Base-by-base conservation (phyloP, 179 eudicot species). In the Nepenthes alata region DNA sequence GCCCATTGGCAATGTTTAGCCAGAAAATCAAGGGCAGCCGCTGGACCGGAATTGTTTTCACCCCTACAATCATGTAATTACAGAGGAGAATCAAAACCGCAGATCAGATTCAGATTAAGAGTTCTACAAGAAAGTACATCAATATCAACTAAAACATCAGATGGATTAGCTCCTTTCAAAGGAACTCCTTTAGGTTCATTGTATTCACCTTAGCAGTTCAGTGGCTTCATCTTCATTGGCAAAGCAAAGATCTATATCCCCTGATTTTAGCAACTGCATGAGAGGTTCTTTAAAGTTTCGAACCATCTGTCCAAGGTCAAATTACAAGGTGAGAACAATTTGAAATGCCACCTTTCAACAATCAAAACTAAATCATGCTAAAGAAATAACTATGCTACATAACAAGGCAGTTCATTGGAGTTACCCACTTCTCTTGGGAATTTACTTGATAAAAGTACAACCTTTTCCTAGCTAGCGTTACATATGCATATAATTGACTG, bases 171-270 rank as follows among this genome's bases (percentile, higher is more conserved):
- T 41, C 44, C 39, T 13, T 35, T 16, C 64, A 11, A 65, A 13
- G 65, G 48, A 53, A 25, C 25, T 25, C 37, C 62, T 14, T 25
- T 25, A 25, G 25, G 25, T 25, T 25, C 25, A 25, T 65, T 11
- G 49, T 38, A 34, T 12, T 62, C 60, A 87, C 97, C 97, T 87
- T 71, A 87, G 63, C 55, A 94, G 87, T 74, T 94, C 97, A 53
- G 62, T 55, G 11, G 99, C 99, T 80, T 94, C 99, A 68, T 94
- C 99, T 80, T 94, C 99, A 67, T 94, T 94, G 67, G 99, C 97
- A 77, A 90, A 90, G 79, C 99, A 94, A 67, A 94, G 91, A 71
- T 94, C 99, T 39, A 94, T 82, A 62, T 76, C 74, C 62, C 96
- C 87, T 4, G 97, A 85, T 70, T 94, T 78, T 2, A 94, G 81